Evolutionary conservation across 106 monocot genomes (phyloP).

Genomic region (Chionographis japonica): DNA sequence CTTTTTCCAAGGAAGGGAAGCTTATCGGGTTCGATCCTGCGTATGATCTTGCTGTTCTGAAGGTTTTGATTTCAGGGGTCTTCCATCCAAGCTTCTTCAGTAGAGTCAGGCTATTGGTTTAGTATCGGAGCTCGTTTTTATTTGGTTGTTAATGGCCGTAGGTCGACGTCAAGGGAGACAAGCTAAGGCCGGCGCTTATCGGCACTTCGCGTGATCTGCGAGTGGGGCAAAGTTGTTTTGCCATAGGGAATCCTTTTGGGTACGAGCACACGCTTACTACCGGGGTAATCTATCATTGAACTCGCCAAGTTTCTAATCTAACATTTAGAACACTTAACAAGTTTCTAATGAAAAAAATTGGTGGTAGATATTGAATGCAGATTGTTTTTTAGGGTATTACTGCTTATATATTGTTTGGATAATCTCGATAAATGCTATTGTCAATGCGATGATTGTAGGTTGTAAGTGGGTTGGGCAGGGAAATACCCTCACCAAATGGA

Average conservation of each 20-base stretch:
- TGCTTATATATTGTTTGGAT: background rate
- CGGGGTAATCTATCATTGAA: conserved; percentile 44
- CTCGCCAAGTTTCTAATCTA: background rate
- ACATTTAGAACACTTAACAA: too few relatives aligned
- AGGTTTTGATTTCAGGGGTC: conserved; percentile 32
- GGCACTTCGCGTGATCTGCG: conserved; percentile 61
- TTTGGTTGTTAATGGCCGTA: conserved; percentile 13
- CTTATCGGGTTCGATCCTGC: conserved; percentile 80
- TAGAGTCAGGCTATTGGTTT: too few relatives aligned
- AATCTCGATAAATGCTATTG: background rate
- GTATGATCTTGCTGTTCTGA: conserved; percentile 87
- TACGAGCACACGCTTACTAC: conserved; percentile 86
- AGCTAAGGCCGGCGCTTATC: conserved; percentile 61
- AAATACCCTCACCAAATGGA: conserved; percentile 93
- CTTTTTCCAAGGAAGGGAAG: conserved; percentile 58
- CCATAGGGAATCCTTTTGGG: conserved; percentile 94
- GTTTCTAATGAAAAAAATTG: too few relatives aligned
- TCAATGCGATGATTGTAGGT: conserved; percentile 29
- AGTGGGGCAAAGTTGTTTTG: conserved; percentile 93
- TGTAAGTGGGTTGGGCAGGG: conserved; percentile 83
- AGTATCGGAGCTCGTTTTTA: too few relatives aligned
- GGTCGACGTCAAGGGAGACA: conserved; percentile 66
- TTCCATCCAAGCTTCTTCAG: background rate
- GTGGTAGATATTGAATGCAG: too few relatives aligned
- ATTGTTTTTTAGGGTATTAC: background rate